phyloP scores from a whole-genome alignment of 208 protist genomes.

The Acanthamoeba culbertsoni region DNA sequence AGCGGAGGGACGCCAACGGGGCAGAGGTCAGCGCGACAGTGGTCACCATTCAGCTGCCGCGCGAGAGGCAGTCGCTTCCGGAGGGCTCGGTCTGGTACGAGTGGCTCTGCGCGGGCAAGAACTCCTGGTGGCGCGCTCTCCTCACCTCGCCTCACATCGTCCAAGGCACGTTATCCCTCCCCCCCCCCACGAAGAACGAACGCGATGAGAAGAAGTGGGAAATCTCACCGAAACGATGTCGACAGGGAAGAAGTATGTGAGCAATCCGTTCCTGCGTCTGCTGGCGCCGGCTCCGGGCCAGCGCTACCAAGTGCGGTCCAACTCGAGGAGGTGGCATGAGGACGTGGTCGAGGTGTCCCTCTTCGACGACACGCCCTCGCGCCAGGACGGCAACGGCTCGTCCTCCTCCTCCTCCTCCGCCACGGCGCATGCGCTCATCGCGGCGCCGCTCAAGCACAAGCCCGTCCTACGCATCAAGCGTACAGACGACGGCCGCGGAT shows the following conservation, averaged over 20 bases:
- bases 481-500: neutral
- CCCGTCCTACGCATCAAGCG: slow-evolving; percentile 22
- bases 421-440: neutral
- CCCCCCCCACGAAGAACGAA: no score
- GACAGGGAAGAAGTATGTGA: slow-evolving; percentile 46
- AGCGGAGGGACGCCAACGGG: neutral
- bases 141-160: slow-evolving; percentile 64
- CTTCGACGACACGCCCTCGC: neutral
- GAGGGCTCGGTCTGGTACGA: slow-evolving; percentile 43
- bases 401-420: no score
- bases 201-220: no score
- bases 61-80: slow-evolving; percentile 45
- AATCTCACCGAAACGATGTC: no score
- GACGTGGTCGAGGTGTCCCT: slow-evolving; percentile 31
- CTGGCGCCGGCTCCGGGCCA: neutral
- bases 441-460: slow-evolving; percentile 10
- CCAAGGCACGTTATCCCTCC: slow-evolving; percentile 16
- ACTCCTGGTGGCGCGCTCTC: slow-evolving; percentile 63
- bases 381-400: neutral
- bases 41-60: slow-evolving; percentile 40
- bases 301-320: slow-evolving; percentile 7
- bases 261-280: slow-evolving; percentile 19
- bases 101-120: slow-evolving; percentile 46
- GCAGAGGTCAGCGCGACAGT: neutral
- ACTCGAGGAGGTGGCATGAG: slow-evolving; percentile 14